These are phyloP conservation scores for Populus hybrid DNA, from an alignment of 441 rosid genomes.

Conservation along the genomic window DNA sequence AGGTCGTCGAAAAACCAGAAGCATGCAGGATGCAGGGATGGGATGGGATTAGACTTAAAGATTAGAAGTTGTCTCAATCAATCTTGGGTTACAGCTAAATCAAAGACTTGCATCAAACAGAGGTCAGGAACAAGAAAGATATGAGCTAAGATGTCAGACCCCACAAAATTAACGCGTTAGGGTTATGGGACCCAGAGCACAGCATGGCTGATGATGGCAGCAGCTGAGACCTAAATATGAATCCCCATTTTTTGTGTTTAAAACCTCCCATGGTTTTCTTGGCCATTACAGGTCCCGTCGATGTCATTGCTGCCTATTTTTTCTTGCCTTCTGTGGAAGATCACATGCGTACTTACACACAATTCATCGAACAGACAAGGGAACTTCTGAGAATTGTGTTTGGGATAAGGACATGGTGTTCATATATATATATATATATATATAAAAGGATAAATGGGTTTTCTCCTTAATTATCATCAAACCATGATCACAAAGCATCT, in stretches of 20 bases:
- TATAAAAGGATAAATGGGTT: background rate
- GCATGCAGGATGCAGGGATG: background rate
- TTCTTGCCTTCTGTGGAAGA: background rate
- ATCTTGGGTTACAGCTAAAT: background rate
- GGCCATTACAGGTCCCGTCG: background rate
- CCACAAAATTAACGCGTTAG: constrained; percentile 27
- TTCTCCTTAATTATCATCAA: background rate
- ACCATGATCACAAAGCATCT: background rate
- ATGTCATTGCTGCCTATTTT: background rate
- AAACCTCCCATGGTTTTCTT: constrained; percentile 1
- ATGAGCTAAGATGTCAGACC: constrained; percentile 2
- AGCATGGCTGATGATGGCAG: constrained; percentile 31
- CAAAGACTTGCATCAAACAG: background rate
- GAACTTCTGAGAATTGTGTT: background rate
- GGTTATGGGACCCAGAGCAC: constrained; percentile 30
- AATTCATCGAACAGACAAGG: constrained; percentile 27
- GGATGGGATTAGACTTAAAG: background rate
- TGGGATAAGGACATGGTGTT: constrained; percentile 5
- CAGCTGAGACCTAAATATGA: background rate
- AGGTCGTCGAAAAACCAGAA: background rate
- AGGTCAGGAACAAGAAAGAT: background rate
- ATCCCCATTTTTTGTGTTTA: background rate
- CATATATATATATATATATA: too few relatives aligned
- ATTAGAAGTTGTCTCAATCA: background rate
- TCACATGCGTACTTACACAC: constrained; percentile 22